Base-by-base conservation (phyloP, 108 stramenopile species). In the Ochromonas danica region DNA sequence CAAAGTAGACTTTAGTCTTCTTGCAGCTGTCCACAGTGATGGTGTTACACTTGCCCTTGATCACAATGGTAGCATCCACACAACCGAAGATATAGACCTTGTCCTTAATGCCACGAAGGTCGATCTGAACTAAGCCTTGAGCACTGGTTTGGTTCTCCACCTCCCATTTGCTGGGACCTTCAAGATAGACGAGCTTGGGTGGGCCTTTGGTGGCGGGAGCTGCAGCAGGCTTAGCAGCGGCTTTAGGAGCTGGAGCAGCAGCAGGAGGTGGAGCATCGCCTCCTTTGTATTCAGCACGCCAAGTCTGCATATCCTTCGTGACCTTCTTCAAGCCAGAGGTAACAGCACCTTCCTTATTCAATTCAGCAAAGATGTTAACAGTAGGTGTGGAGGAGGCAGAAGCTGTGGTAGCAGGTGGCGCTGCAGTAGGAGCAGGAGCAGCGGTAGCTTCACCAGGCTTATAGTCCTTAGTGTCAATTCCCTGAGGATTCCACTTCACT, bases 1-100 rank as follows among this genome's bases (percentile, higher is more conserved):
- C 94, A 72, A 94, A 91, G 28, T 96, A 83, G 27, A 96, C 93
- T 79, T 91, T 89, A 33, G 72, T 62, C 75, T 93, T 93, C 42
- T 83, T 85, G 87, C 96, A 98, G 42, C 79, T 88, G 80, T 97
- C 96, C 1, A 98, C 77, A 57, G 88, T 84, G 78, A 98, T 77
- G 38, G 90, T 90, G 84, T 96, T 98, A 84, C 93, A 91, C 84
- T 98, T 98, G 62, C 94, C 96, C 28, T 79, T 90, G 70, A 98
- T 86, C 83, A 93, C 90, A 85, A 97, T 82, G 39, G 94, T 95
- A 6, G 93, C 90, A 39, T 87, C 85, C 6, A 61, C 25, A 62
- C 79, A 80, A 3, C 33, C 1, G 3, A 3, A 62, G 38, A 80
- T 70, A 35, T 80, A 80, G 42, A 80, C 65, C 17, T 61, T 80